phyloP scores from a whole-genome alignment of 202 grass and related monocot species.

The Dendrocalamus latiflorus region DNA sequence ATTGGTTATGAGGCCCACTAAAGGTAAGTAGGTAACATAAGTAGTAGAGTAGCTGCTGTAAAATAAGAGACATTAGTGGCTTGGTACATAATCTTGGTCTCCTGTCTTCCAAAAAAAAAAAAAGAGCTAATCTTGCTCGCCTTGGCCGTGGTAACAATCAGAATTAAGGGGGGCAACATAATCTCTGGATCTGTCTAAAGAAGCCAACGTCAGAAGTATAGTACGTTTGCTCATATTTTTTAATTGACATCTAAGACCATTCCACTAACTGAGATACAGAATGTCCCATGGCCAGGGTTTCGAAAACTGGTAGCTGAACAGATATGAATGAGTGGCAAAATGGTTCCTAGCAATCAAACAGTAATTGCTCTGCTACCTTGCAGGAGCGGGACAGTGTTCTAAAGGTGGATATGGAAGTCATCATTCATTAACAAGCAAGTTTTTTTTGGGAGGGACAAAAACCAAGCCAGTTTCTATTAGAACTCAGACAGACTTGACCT shows the following conservation, averaged over 20 bases:
- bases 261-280: not conserved
- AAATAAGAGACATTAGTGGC: not conserved
- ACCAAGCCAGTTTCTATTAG: not conserved
- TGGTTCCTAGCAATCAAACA: not conserved
- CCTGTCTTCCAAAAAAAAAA: too few relatives aligned
- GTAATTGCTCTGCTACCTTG: not conserved
- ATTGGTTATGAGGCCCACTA: not conserved
- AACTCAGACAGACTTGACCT: not conserved
- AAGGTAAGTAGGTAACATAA: not conserved
- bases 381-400: not conserved
- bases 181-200: not conserved
- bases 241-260: not conserved
- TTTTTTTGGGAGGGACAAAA: too few relatives aligned
- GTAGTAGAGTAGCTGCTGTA: not conserved
- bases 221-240: not conserved
- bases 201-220: not conserved
- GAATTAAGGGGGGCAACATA: too few relatives aligned
- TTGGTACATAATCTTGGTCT: too few relatives aligned
- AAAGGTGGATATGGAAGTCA: not conserved
- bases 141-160: not conserved
- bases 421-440: not conserved
- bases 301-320: not conserved
- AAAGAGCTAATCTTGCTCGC: not conserved
- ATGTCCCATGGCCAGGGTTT: not conserved
- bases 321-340: conserved; percentile 3